Evolutionary conservation across 1,284 basidiomycete genomes (phyloP).

Genomic region (Ceratobasidium sp.): DNA sequence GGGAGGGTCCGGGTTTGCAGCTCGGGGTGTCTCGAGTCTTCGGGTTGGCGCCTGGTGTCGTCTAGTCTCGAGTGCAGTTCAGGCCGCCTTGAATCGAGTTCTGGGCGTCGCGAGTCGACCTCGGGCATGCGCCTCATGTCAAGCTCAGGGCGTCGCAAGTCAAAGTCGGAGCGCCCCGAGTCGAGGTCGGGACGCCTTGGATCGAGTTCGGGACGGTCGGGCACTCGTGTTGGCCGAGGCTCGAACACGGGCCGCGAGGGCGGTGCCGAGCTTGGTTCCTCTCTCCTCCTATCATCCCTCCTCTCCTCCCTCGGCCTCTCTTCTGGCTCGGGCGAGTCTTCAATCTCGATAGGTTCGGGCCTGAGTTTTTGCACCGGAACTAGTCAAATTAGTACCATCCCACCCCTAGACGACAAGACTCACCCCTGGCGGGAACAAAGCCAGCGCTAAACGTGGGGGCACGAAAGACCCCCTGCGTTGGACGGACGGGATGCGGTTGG

Average conservation of each 20-base stretch:
- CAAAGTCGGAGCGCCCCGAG: no score
- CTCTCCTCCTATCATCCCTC: background rate
- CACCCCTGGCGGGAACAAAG: background rate
- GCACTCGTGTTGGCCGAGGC: no score
- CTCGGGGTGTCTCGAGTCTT: no score
- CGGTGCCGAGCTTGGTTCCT: background rate
- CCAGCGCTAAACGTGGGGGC: background rate
- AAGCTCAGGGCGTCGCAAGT: no score
- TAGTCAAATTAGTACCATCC: background rate
- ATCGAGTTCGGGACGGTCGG: no score
- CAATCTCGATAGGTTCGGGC: constrained; percentile 16
- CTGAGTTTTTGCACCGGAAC: background rate
- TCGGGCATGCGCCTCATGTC: no score
- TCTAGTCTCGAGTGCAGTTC: no score
- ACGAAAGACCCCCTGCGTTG: background rate
- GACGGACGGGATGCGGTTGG: background rate
- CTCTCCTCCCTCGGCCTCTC: background rate
- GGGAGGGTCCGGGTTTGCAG: no score
- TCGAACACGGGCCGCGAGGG: background rate
- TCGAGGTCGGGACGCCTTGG: no score
- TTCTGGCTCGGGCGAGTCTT: constrained; percentile 25
- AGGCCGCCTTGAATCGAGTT: no score
- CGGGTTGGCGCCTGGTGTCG: no score
- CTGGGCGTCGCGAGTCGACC: no score
- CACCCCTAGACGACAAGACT: background rate